Evolutionary conservation across 345 rosid species (phyloP), one percentile per base, ranked within the genome.

Genomic region (Mercurialis annua): DNA sequence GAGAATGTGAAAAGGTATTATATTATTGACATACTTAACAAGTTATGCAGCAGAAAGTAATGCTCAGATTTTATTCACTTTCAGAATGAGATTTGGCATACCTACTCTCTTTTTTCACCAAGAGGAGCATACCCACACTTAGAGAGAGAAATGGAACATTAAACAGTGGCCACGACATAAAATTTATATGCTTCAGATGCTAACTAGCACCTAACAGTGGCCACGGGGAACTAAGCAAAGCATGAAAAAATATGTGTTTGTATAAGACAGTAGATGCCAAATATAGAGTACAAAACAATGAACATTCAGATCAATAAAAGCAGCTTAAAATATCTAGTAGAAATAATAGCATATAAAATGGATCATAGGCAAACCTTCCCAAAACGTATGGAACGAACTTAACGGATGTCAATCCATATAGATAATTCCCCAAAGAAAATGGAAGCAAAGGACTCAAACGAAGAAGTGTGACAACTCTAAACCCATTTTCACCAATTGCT

Each of bases 361-460:
- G 44, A 49, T 44, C 66, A 66, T 59, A 42, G 66, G 6, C 83
- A 48, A n/a, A 94, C 99, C 97, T 94, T 79, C 96, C 99, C 69
- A 94, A 64, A 42, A 91, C 88, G 52, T 93, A 93, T 26, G 97
- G 97, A 56, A 85, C 73, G 49, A 94, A 94, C 88, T 94, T 87
- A 23, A 94, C 97, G 26, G 97, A 91, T 20, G 99, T 91, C 82
- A 94, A 77, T 8, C 97, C 99, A 33, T 94, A 94, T 17, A 94
- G 72, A 80, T 94, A 94, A 77, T 94, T 91, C 58, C 96, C 99
- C 14, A 94, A 85, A 65, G 97, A 91, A 68, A 94, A 94, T 3
- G 97, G 99, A 79, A 94, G 99, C 74, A 94, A 81, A 56, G 99
- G 99, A 71, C 99, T 94, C 73, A 94, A 81, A 4, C 97, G 85